Evolutionary conservation across 768 basidiomycete species (phyloP).

Genomic region (Podaxis sp.): DNA sequence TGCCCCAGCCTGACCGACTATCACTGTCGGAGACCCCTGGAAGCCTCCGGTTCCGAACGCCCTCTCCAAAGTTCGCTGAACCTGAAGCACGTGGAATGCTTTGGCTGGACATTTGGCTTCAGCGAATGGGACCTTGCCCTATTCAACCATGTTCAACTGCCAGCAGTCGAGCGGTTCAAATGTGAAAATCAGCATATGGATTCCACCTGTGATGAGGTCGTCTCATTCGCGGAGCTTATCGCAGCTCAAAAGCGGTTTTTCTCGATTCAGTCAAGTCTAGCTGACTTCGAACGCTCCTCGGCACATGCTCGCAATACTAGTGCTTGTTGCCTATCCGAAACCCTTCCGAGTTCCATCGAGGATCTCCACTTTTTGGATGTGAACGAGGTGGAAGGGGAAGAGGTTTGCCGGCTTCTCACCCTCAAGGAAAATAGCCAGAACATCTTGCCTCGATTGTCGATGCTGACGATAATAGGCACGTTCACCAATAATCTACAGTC

Average conservation of each 20-base stretch:
- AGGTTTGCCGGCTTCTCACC: neutral
- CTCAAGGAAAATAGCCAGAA: neutral
- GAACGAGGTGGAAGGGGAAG: neutral
- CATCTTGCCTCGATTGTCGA: neutral
- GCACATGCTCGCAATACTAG: neutral
- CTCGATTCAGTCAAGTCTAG: neutral
- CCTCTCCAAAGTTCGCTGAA: neutral
- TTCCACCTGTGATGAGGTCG: neutral
- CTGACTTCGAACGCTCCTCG: neutral
- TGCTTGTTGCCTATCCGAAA: neutral
- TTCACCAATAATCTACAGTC: neutral
- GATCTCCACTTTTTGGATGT: neutral
- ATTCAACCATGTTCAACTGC: neutral
- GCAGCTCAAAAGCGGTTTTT: neutral
- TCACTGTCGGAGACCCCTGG: neutral
- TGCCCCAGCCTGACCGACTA: conserved; percentile 3
- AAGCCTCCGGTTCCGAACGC: neutral
- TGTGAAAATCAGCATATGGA: neutral
- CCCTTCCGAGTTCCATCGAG: neutral
- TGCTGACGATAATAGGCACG: neutral
- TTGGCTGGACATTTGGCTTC: conserved; percentile 1
- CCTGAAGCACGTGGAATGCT: neutral
- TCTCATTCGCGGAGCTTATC: neutral
- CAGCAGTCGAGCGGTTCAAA: neutral
- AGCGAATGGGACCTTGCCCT: neutral